Percentiles rank a stretch among this genome's conserved stretches.
Evolutionary conservation across 1,284 basidiomycete genomes (phyloP).

Genomic region (Agaricales sp.): DNA sequence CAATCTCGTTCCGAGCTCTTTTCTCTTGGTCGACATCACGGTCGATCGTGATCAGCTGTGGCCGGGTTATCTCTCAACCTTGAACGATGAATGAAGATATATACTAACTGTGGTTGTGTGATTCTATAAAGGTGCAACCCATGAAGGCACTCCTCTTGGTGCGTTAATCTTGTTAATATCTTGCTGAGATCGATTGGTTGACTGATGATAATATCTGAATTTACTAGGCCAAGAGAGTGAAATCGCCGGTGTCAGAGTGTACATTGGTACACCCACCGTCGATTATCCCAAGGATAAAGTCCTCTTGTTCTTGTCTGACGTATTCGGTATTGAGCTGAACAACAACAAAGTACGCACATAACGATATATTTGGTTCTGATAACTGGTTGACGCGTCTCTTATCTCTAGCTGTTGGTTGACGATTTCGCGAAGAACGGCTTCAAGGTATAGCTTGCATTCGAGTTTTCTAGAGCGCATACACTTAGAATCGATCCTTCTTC

Average conservation of each 20-base stretch:
- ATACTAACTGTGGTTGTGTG: background rate
- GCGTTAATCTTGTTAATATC: constrained; percentile 12
- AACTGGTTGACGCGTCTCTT: background rate
- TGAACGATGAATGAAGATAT: background rate
- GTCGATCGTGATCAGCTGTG: too few relatives aligned
- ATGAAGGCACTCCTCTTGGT: constrained; percentile 16
- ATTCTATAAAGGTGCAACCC: constrained; percentile 11
- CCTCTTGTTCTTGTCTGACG: constrained; percentile 31
- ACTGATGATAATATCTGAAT: background rate
- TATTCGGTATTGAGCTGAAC: constrained; percentile 31
- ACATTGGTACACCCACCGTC: constrained; percentile 25
- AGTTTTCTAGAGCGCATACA: background rate
- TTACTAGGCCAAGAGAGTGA: constrained; percentile 15
- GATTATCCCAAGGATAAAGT: constrained; percentile 31
- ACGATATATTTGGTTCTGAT: background rate
- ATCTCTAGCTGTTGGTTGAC: constrained; percentile 26
- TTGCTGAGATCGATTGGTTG: background rate
- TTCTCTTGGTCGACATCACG: too few relatives aligned
- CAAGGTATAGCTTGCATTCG: constrained; percentile 16
- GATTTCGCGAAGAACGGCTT: constrained; percentile 39
- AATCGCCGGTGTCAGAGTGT: constrained; percentile 25
- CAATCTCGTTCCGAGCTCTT: too few relatives aligned
- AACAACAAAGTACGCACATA: constrained; percentile 26
- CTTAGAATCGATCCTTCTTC: background rate
- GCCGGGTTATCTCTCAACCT: too few relatives aligned